Base-by-base conservation (phyloP, 371 early-diverging fungal genomes). In the Apophysomyces ossiformis region DNA sequence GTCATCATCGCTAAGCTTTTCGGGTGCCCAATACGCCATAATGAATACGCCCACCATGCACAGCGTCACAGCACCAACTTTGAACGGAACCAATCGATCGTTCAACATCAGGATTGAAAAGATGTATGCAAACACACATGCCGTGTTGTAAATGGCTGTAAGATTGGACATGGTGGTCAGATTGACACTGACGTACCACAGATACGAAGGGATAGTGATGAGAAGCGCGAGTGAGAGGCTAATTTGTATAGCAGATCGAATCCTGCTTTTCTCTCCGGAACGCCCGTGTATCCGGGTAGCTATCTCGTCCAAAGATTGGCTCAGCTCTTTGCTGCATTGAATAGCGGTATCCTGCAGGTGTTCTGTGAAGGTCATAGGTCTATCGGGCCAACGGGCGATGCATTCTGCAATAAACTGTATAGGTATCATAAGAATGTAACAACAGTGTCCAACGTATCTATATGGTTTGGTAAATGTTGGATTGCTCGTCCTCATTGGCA, bases 91-190 rank as follows among this genome's bases (percentile, higher is more conserved):
- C 26, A 93, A 58, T 18, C 78, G 77, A 63, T 94, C 94, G 38
- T 82, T 78, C 32, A 92, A 74, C 72, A 92, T 73, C 56, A 85
- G 46, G 13, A 93, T 74, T 7, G 92, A 92, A 68, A 94, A 93
- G 12, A 90, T 61, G 63, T 93, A 93, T 8, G 92, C 93, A 73
- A 90, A 94, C 64, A 92, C 92, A 63, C 92, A 92, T 8, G 89
- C 83, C 6, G 89, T 91, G 76, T 94, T 93, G 84, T 90, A 92
- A 39, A 92, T 90, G 18, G 92, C 94, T 0, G 93, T 93, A 38
- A 93, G 71, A 56, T 85, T 92, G 60, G 91, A 84, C 90, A 91
- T 92, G 45, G 89, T 84, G 0, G 89, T 91, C 60, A 91, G 68
- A 15, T 84, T 85, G 44, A 92, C 88, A 6, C 92, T 89, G 43